Percentiles rank a stretch among this genome's conserved stretches.
These are phyloP conservation scores for Phylloporus arenicola DNA, from an alignment of 768 basidiomycete species.

Conservation along the genomic window DNA sequence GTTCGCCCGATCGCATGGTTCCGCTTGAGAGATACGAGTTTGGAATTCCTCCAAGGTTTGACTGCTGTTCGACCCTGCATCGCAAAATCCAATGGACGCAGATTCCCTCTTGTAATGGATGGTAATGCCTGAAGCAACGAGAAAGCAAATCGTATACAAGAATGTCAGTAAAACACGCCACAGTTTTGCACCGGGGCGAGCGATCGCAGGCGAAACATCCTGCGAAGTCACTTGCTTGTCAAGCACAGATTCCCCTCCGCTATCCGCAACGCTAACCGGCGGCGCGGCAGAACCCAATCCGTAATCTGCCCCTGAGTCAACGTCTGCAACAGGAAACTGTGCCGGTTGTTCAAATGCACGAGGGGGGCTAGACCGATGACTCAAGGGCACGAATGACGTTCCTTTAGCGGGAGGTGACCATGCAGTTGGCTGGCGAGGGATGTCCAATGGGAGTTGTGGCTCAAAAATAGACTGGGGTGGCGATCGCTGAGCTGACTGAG, in stretches of 20 bases:
- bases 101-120: conserved; percentile 63
- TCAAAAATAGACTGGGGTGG: conserved; percentile 55
- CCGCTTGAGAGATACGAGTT: conserved; percentile 40
- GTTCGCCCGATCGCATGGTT: conserved; percentile 55
- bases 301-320: neutral
- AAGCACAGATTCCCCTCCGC: conserved; percentile 13
- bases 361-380: conserved; percentile 16
- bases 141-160: conserved; percentile 34
- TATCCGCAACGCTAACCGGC: conserved; percentile 19
- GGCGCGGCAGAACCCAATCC: conserved; percentile 1
- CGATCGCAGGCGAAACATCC: conserved; percentile 34
- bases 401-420: conserved; percentile 13
- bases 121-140: conserved; percentile 32
- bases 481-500: conserved; percentile 26
- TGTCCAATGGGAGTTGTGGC: conserved; percentile 43
- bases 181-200: conserved; percentile 11
- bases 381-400: conserved; percentile 11
- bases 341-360: conserved; percentile 8
- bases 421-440: conserved; percentile 27
- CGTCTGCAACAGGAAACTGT: conserved; percentile 3
- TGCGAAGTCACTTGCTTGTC: conserved; percentile 30
- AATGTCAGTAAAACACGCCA: conserved; percentile 37
- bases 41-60: conserved; percentile 45
- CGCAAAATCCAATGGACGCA: conserved; percentile 70
- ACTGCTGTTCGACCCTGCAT: conserved; percentile 59